A percentile compares a stretch with the other conserved stretches of the same genome.
These are phyloP conservation scores for Litsea cubeba DNA, from an alignment of 164 flowering plant species.

Conservation along the genomic window DNA sequence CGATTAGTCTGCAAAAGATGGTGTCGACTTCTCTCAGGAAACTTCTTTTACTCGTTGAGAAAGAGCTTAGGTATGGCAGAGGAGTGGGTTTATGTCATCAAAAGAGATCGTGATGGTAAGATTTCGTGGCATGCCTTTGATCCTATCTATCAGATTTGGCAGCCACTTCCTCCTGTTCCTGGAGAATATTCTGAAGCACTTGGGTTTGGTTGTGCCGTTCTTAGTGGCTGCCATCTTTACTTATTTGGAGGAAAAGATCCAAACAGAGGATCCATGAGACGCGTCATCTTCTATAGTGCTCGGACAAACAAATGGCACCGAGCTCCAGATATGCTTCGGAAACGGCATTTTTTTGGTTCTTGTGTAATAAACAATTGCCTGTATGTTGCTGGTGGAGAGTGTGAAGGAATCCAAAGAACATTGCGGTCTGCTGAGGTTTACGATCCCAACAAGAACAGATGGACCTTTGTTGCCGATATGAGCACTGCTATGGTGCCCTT, in stretches of 20 bases:
- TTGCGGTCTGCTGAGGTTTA: conserved; percentile 91
- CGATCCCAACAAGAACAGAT: conserved; percentile 76
- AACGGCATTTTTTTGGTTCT: conserved; percentile 85
- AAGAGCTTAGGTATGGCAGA: conserved; percentile 87
- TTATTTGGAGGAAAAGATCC: conserved; percentile 95
- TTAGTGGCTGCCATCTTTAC: conserved; percentile 86
- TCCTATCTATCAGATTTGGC: conserved; percentile 84
- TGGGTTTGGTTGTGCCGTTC: conserved; percentile 94
- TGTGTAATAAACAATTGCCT: conserved; percentile 90
- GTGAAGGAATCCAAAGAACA: conserved; percentile 85
- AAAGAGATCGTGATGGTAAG: conserved; percentile 87
- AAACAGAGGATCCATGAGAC: conserved; percentile 76
- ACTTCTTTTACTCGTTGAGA: conserved; percentile 78
- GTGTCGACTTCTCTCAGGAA: conserved; percentile 74
- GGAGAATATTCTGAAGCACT: conserved; percentile 76
- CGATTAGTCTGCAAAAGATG: conserved; percentile 95
- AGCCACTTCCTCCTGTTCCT: conserved; percentile 93
- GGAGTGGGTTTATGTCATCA: conserved; percentile 95
- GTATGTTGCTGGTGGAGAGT: conserved; percentile 95
- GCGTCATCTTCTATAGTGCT: conserved; percentile 82
- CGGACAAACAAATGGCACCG: conserved; percentile 94
- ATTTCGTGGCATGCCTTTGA: conserved; percentile 97
- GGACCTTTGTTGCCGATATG: conserved; percentile 89
- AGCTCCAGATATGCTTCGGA: conserved; percentile 90
- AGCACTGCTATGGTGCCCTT: conserved; percentile 94